These are phyloP conservation scores for Pouteria glomerata DNA, from an alignment of 148 eudicot species.

Conservation along the genomic window DNA sequence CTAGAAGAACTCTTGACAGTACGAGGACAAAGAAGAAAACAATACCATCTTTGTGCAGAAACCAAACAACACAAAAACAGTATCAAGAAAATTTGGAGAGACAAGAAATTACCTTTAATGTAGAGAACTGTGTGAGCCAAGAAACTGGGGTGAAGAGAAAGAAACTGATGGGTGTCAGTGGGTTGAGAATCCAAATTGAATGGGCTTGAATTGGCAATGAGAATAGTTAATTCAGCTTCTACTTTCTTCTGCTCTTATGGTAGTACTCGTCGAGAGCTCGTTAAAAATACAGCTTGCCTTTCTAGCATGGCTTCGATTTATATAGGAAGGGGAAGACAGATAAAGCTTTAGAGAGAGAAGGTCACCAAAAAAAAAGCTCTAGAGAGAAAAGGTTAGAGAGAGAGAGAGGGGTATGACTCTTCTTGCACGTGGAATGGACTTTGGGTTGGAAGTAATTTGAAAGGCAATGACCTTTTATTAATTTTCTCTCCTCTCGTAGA, in stretches of 20 bases:
- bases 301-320: not conserved
- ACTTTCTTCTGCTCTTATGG: not conserved
- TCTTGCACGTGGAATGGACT: constrained; percentile 28
- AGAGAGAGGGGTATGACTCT: not conserved
- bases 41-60: not conserved
- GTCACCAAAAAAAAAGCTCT: not conserved
- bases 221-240: not conserved
- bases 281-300: not conserved
- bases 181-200: constrained; percentile 7
- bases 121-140: not conserved
- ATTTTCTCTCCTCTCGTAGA: not conserved
- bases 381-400: constrained; percentile 2
- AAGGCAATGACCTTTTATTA: too few relatives aligned
- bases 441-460: not conserved
- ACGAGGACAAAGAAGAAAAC: not conserved
- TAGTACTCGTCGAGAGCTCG: too few relatives aligned
- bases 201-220: not conserved
- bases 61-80: not conserved
- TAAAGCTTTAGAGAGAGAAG: constrained; percentile 7
- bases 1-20: not conserved
- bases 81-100: not conserved
- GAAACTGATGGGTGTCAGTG: constrained; percentile 7
- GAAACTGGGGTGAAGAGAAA: not conserved
- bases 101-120: constrained; percentile 15
- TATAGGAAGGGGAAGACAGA: not conserved